Percentiles rank a stretch among this genome's conserved stretches.
Conservation (phyloP, 2,329 filamentous ascomycete species). For the Aspergillus fijiensis region DNA sequence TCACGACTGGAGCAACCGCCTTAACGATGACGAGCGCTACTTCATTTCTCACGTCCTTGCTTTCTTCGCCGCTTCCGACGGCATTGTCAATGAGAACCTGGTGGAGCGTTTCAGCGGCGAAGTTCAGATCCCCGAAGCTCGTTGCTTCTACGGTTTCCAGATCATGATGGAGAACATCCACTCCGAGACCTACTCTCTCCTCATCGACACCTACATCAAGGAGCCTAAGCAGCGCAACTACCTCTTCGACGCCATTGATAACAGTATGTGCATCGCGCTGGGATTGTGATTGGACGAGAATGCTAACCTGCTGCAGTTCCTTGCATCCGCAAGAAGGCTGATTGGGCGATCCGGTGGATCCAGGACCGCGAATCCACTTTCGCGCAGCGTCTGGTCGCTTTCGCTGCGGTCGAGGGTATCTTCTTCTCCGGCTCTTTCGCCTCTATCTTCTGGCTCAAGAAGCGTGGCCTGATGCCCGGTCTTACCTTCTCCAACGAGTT, state of each 20-base stretch:
- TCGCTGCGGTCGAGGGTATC: conserved; percentile 97
- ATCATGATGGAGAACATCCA: conserved; percentile 99
- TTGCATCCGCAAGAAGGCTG: conserved; percentile 96
- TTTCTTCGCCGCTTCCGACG: conserved; percentile 98
- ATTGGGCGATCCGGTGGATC: conserved; percentile 97
- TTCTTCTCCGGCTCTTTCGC: conserved; percentile 99
- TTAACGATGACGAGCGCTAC: conserved; percentile 96
- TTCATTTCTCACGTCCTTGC: conserved; percentile 98
- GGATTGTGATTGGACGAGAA: conserved; percentile 3
- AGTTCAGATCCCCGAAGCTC: conserved; percentile 95
- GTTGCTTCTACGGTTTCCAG: conserved; percentile 99
- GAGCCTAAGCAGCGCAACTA: conserved; percentile 91
- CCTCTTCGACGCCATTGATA: conserved; percentile 98
- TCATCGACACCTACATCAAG: conserved; percentile 99
- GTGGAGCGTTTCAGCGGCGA: conserved; percentile 96
- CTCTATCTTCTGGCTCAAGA: conserved; percentile 99
- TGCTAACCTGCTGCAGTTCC: conserved; percentile 62
- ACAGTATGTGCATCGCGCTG: conserved; percentile 62
- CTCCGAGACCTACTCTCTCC: conserved; percentile 97
- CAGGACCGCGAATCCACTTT: conserved; percentile 90
- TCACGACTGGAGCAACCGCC: conserved; percentile 97
- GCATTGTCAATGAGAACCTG: conserved; percentile 99
- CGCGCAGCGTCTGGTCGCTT: conserved; percentile 90
- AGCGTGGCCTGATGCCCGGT: conserved; percentile 97
- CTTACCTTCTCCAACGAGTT: conserved; percentile 99